Conservation (phyloP, 352 stramenopile species). For the Pythium aquatile region DNA sequence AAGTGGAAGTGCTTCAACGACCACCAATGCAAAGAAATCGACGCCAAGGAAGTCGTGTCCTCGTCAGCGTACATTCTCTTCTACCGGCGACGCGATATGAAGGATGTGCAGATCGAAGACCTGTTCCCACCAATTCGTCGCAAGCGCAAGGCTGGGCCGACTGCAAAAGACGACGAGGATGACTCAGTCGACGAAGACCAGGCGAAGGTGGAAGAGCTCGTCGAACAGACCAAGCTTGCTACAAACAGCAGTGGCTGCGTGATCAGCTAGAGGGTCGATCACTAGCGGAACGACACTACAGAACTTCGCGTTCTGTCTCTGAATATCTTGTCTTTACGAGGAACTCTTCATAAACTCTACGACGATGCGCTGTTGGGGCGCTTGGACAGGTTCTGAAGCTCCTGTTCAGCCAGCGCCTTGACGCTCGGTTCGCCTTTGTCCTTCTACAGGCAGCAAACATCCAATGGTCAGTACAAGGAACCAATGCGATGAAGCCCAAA, state of each 20-base stretch:
- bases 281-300: background rate
- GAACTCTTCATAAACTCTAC: slow-evolving; percentile 14
- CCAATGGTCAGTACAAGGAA: background rate
- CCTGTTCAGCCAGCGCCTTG: slow-evolving; percentile 54
- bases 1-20: slow-evolving; percentile 99
- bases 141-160: slow-evolving; percentile 32
- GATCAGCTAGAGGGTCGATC: slow-evolving; percentile 41
- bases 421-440: slow-evolving; percentile 52
- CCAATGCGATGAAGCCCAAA: background rate
- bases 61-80: slow-evolving; percentile 91
- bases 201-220: slow-evolving; percentile 62
- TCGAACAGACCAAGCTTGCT: slow-evolving; percentile 63
- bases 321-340: slow-evolving; percentile 10
- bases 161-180: slow-evolving; percentile 30
- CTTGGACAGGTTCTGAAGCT: slow-evolving; percentile 53
- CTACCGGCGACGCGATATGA: slow-evolving; percentile 79
- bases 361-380: slow-evolving; percentile 24
- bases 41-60: slow-evolving; percentile 83
- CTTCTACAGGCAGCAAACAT: slow-evolving; percentile 34
- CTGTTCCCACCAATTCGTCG: slow-evolving; percentile 64
- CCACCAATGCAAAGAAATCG: slow-evolving; percentile 87
- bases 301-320: slow-evolving; percentile 1
- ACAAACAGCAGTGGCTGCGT: slow-evolving; percentile 49
- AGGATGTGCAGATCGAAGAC: slow-evolving; percentile 61
- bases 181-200: slow-evolving; percentile 40